phyloP scores from a whole-genome alignment of 164 flowering plant genomes.

The Kingdonia uniflora region DNA sequence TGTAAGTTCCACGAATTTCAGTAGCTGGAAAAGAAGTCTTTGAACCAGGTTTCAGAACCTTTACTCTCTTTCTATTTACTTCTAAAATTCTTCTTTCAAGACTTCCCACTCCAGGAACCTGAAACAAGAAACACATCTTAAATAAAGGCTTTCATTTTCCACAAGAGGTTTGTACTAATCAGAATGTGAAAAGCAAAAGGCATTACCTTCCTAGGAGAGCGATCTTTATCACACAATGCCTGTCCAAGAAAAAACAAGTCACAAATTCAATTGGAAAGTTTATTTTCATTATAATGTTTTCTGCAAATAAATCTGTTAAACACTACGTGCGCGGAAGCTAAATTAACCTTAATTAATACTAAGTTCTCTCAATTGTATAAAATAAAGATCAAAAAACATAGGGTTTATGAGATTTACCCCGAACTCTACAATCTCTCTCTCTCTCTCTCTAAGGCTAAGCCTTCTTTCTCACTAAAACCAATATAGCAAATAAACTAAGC shows the following conservation, averaged over 20 bases:
- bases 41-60: constrained; percentile 94
- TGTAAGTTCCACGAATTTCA: constrained; percentile 87
- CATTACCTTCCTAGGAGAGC: constrained; percentile 57
- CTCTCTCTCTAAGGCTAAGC: too few species aligned
- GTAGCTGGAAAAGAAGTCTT: constrained; percentile 94
- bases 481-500: too few species aligned
- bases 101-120: constrained; percentile 57
- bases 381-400: too few species aligned
- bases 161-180: neutral
- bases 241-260: constrained; percentile 30
- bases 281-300: too few species aligned
- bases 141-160: neutral
- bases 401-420: too few species aligned
- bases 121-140: constrained; percentile 10
- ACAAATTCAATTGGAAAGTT: too few species aligned
- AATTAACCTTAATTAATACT: too few species aligned
- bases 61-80: constrained; percentile 78
- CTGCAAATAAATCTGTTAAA: too few species aligned
- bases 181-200: neutral
- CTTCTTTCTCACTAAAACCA: too few species aligned
- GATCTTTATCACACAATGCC: constrained; percentile 82
- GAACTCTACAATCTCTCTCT: too few species aligned
- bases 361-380: too few species aligned
- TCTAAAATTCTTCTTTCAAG: constrained; percentile 91
- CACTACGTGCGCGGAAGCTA: too few species aligned